These are phyloP conservation scores for Narthecium ossifragum DNA, from an alignment of 106 monocot species.

Conservation along the genomic window DNA sequence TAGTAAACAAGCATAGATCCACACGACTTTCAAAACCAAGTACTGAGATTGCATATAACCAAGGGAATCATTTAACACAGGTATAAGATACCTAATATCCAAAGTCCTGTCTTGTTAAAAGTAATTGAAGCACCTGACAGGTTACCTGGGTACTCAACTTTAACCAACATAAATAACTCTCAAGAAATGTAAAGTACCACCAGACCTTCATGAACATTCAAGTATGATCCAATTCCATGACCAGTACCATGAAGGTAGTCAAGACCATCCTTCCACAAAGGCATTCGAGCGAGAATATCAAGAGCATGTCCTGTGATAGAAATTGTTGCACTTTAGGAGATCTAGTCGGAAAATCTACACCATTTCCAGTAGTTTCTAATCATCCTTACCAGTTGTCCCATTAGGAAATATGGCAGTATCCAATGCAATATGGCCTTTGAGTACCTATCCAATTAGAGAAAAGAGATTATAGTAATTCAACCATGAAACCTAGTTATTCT, in stretches of 20 bases:
- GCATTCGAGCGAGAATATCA: constrained; percentile 89
- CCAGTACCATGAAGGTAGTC: constrained; percentile 98
- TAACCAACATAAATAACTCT: constrained; percentile 2
- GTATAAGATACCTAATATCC: no score
- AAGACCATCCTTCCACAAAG: constrained; percentile 90
- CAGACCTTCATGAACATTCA: constrained; percentile 97
- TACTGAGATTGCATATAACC: no score
- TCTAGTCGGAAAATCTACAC: no score
- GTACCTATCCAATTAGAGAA: constrained; percentile 44
- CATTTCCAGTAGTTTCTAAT: background rate
- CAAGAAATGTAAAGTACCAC: background rate
- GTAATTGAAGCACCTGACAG: background rate
- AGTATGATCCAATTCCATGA: constrained; percentile 90
- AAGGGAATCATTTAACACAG: no score
- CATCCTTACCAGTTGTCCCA: constrained; percentile 75
- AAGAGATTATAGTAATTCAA: background rate
- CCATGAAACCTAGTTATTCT: no score
- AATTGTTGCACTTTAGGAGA: no score
- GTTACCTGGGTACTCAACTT: no score
- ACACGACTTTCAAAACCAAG: no score
- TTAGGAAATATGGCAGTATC: constrained; percentile 84
- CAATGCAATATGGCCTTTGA: constrained; percentile 95
- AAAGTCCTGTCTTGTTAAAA: constrained; percentile 5
- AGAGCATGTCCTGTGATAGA: constrained; percentile 64
- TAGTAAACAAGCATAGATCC: no score